Base-by-base conservation (phyloP, 208 protist genomes). In the Acanthamoeba castellanii region DNA sequence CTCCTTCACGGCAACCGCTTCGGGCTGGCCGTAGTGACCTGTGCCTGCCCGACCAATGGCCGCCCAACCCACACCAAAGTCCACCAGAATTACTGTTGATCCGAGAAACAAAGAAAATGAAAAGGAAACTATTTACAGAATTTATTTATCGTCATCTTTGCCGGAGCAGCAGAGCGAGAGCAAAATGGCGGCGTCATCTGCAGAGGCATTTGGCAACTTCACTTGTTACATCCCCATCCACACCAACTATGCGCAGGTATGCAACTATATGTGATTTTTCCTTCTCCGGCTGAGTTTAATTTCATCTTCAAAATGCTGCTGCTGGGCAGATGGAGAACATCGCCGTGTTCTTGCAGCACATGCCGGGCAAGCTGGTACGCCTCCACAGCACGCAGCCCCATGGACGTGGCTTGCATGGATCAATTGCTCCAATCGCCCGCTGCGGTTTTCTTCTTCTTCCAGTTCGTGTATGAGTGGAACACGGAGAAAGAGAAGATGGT, bases 391-490 rank as follows among this genome's bases (percentile, higher is more conserved):
- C 64, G 11, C 27, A 92, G 3, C 8, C 68, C 32, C 25, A 5
- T 25, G 22, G n/a, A 70, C 27, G 18, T 84, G 34, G 18, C 74
- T 22, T 84, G 6, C 32, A 2, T 20, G 18, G 14, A n/a, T 45
- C n/a, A 9, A n/a, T n/a, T 42, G 25, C 37, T 20, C 25, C 13
- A 11, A 84, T 47, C n/a, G n/a, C n/a, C n/a, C n/a, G n/a, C n/a
- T n/a, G n/a, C n/a, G n/a, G n/a, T n/a, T 6, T 61, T 50, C 25
- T 72, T 22, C 27, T 55, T 32, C 22, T 2, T 82, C 27, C 66
- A 94, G 90, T 94, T 94, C 47, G 34, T 82, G 11, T 94, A 94
- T 64, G 68, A 94, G 45, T 94, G 90, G 90, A 94, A 94, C 90
- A 84, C 90, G n/a, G 90, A 76, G 20, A 94, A 59, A 27, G 68